Base-by-base conservation (phyloP, 2,329 filamentous ascomycete genomes). In the Clonostachys sp. region DNA sequence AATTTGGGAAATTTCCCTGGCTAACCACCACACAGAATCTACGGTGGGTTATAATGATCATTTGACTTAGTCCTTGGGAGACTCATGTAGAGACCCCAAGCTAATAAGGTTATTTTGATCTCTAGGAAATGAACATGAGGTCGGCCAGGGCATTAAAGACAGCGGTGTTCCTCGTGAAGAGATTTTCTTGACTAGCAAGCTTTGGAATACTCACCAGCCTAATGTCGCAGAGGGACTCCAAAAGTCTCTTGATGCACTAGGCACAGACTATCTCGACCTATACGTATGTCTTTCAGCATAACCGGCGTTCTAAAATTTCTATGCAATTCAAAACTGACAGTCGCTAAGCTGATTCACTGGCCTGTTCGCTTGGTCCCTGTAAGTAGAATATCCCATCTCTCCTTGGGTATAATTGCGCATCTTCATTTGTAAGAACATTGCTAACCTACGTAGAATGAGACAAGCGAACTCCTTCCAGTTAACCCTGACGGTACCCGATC, bases 161-260 rank as follows among this genome's bases (percentile, higher is more conserved):
- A 65, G 59, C 13, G 63, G 66, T 20, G 57, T 71, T 14, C 57
- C 60, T n/a, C 61, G 68, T 14, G 63, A 57, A n/a, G 64, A 72
- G 4, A 62, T 75, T 43, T 68, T 76, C 61, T 66, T 80, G 45
- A 83, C 80, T n/a, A 75, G 73, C 52, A 84, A 84, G 66, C 66
- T 83, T 12, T 84, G 78, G 79, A 81, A 81, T 64, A 78, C 69
- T 12, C 65, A 74, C 39, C 76, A 80, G 65, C 70, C 2, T 62
- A 73, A 38, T 51, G 70, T 79, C 17, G 71, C 73, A 51, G 59
- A 65, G 30, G 73, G 65, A 5, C 60, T 79, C n/a, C 64, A 77
- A 51, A 64, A 67, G 53, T 72, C 73, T 5, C 58, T 79, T 45
- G 62, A 67, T 49, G 71, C 76, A 43, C 62, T 80, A 12, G 65